Evolutionary conservation across 495 filamentous ascomycete species (phyloP), one percentile per base, ranked within the genome.

Genomic region (Pseudoneurospora amorphoporcata): DNA sequence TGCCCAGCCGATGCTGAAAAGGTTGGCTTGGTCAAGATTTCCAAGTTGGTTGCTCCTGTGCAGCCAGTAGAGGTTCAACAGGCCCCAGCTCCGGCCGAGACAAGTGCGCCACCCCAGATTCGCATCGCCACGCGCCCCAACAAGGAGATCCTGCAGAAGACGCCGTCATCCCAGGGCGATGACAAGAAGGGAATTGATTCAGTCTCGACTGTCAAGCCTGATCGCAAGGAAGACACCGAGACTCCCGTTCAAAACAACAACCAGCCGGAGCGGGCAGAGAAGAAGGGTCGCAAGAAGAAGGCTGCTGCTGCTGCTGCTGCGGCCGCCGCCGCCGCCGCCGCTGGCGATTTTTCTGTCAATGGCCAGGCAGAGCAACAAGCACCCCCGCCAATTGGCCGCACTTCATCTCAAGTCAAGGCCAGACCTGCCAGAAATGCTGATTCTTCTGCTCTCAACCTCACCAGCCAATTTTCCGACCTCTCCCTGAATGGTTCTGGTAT

Each of bases 1-100:
- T 80, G 88, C 72, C 84, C 91, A 1, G 84, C 94, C 23, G 90
- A 97, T 82, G 95, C 92, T 19, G 82, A 91, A 65, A 86, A 90
- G 47, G 86, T 87, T 43, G 91, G 88, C 38, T 83, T 88, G 17
- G 83, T 84, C 19, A 86, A 84, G 76, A 87, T 83, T 68, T 75
- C 75, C 16, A 87, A 83, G 79, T 78, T 84, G 29, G 84, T 81
- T 47, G 78, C 79, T 40, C 78, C 78, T n/a, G 77, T 68, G 29
- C 76, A 82, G 39, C 76, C 82, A 65, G 73, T 79, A 2, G 79
- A 82, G 39, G 12, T 76, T n/a, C 79, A 78, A 45, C 75, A 79
- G 19, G 45, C 77, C 17, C 19, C 39, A 3, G 47, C 70, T 5
- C 39, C 72, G 23, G 39, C 53, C 29, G 76, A 79, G 6, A 68